Evolutionary conservation across 1,139 yeast species (phyloP), one percentile per base, ranked within the genome.

Genomic region (Tardiomyces depauwii): DNA sequence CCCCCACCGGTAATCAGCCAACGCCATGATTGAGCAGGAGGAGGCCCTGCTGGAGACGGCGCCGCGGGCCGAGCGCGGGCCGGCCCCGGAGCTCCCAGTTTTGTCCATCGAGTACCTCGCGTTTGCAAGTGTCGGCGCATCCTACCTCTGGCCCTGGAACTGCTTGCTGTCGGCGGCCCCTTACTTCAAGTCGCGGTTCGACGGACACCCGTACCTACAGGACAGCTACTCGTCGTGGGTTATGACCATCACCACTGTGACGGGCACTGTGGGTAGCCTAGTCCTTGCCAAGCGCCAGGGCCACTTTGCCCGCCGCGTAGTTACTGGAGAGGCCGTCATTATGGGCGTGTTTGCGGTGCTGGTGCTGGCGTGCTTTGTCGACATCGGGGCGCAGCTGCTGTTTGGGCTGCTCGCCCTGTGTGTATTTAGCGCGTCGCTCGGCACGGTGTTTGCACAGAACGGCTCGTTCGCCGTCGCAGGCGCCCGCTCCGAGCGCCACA

Each of bases 101-200:
- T 3, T n/a, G 19, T 16, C 38, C 21, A 33, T 80, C 21, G 74
- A 74, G 45, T 86, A 85, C 58, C 42, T 73, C 18, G 77, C 93
- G 0, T 86, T 82, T 57, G 61, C 80, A 28, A 55, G 77, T n/a
- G 72, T 85, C 11, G 96, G 96, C 12, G 57, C 61, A 40, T 61
- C 67, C 40, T 61, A 54, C 45, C 71, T 91, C 40, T 91, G 97
- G 97, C 97, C 98, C 0, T 91, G 97, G 96, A 91, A 91, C 68
- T 80, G 94, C 54, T 82, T 88, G 55, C 67, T 91, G 10, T 80
- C 94, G 1, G 96, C 96, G 0, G 76, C 94, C 0, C 84, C 85
- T 3, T 88, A 85, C 63, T 87, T 87, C 60, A 77, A 78, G 36
- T 76, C 75, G 45, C 65, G 91, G 44, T 81, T 89, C 51, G 67